Evolutionary conservation across 352 stramenopile genomes (phyloP), one percentile per base, ranked within the genome.

Genomic region (Phytophthora crassamura): DNA sequence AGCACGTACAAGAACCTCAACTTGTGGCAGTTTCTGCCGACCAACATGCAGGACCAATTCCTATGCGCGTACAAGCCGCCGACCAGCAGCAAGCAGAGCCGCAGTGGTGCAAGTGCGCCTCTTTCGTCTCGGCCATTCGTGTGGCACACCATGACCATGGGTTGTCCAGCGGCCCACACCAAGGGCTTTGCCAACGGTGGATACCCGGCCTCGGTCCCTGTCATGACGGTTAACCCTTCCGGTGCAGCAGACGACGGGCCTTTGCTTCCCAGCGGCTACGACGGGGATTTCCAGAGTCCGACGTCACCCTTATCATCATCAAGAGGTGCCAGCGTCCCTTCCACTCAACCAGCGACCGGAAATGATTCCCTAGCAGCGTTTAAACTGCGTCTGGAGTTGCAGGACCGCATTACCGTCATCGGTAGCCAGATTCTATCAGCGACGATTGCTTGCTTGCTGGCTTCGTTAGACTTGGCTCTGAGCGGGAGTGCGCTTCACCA

Each of bases 71-170:
- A 81, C 48, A 77, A 87, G 25, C 77, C 82, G 5, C 57, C 67
- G 18, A 49, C 54, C 16, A 35, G 30, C 5, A 66, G 60, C 47
- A 55, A 69, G 10, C 38, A 34, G 35, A 34, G 54, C 28, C 35
- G 55, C 43, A 57, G 52, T 50, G 65, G 51, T 42, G 50, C 58
- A 39, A 55, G 64, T 38, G 54, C 45, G 7, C 43, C 62, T 16
- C 53, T 67, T 25, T 63, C 64, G 5, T 77, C 69, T 40, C 50
- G 65, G 4, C 74, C 76, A 33, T 86, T 90, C 39, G 85, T 86
- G 36, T 93, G 85, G 85, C 85, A 93, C 60, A 95, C 86, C 5
- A 93, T 95, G 81, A 95, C 86, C 1, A 95, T 95, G 86, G 86
- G 86, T 16, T 91, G 83, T 42, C 84, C 84, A 9, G 84, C 86